phyloP scores from a whole-genome alignment of 2,329 filamentous ascomycete genomes.

The Pseudogymnoascus sp. region DNA sequence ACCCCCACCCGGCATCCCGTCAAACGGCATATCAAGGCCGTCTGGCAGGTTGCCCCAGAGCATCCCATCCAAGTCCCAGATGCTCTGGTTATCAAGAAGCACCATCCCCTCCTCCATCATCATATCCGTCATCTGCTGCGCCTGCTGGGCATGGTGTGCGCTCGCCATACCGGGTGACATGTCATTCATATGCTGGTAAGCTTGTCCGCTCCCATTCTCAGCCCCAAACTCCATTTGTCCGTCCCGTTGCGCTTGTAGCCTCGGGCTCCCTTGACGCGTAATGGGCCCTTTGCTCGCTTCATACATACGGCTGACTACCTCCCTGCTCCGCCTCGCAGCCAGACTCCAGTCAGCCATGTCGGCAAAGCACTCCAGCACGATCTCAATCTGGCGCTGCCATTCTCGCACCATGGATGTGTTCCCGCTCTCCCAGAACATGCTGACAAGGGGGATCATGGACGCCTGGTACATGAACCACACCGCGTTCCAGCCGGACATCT shows the following conservation, averaged over 20 bases:
- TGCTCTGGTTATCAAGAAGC: slow-evolving; percentile 44
- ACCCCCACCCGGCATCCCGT: slow-evolving; percentile 18
- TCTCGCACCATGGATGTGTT: slow-evolving; percentile 24
- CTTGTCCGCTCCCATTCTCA: background rate
- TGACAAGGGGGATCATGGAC: slow-evolving; percentile 68
- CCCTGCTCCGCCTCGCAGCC: slow-evolving; percentile 52
- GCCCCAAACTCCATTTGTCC: slow-evolving; percentile 21
- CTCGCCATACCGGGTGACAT: slow-evolving; percentile 20
- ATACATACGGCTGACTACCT: slow-evolving; percentile 56
- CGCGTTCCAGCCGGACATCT: slow-evolving; percentile 73
- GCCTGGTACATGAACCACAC: slow-evolving; percentile 78
- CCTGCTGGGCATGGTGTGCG: slow-evolving; percentile 27
- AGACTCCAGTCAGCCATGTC: slow-evolving; percentile 58
- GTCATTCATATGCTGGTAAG: slow-evolving; percentile 12
- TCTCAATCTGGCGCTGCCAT: slow-evolving; percentile 51
- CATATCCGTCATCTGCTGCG: slow-evolving; percentile 37
- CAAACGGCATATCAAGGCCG: slow-evolving; percentile 27
- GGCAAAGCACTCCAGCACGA: slow-evolving; percentile 51
- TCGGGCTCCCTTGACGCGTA: slow-evolving; percentile 25
- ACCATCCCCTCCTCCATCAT: slow-evolving; percentile 43
- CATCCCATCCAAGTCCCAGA: slow-evolving; percentile 51
- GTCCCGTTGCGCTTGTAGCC: slow-evolving; percentile 19
- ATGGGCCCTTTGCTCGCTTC: slow-evolving; percentile 38
- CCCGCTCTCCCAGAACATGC: slow-evolving; percentile 57
- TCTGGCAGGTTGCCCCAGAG: slow-evolving; percentile 41